Evolutionary conservation across 1,284 basidiomycete species (phyloP), one percentile per base, ranked within the genome.

Genomic region (Malassezia restricta): DNA sequence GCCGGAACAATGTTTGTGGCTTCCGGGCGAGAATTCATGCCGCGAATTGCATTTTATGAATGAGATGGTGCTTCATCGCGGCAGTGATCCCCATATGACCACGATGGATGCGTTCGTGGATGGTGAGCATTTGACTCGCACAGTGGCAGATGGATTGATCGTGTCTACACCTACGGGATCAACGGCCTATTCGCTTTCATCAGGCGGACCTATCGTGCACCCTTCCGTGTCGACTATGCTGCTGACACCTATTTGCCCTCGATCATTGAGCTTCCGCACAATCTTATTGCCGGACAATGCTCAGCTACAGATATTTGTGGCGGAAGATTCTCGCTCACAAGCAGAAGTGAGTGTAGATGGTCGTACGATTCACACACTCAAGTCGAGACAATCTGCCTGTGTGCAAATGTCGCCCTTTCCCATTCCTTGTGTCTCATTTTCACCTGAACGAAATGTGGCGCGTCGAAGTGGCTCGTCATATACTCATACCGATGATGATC

Each of bases 41-140:
- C 55, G 64, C 82, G 89, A 86, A 58, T 87, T 87, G 82, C 90
- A 95, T 74, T 88, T 94, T 32, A 92, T 96, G 88, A 96, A 96
- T 69, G 92, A 96, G 75, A 83, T 96, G 49, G 83, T 88, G 8
- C 77, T 96, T 20, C 92, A 96, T 74, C 82, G 91, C 20, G 91
- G 91, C 5, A 81, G 86, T 27, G 86, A 85, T 61, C 86, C 90
- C 1, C 91, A 95, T 66, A 78, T 96, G 47, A 90, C 89, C 56
- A 88, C 87, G 5, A 89, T 96, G 53, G 89, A 96, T 68, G 86
- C 89, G 8, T 94, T 81, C 73, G 89, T 94, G n/a, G 87, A 96
- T 66, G 88, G 85, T 0, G 87, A 92, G 68, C 88, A 94, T 76
- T 78, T 96, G 12, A 96, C 91, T 0, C 89, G 94, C 8, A 12